These are phyloP conservation scores for Davidsoniella virescens DNA, from an alignment of 2,329 filamentous ascomycete genomes.

Conservation along the genomic window DNA sequence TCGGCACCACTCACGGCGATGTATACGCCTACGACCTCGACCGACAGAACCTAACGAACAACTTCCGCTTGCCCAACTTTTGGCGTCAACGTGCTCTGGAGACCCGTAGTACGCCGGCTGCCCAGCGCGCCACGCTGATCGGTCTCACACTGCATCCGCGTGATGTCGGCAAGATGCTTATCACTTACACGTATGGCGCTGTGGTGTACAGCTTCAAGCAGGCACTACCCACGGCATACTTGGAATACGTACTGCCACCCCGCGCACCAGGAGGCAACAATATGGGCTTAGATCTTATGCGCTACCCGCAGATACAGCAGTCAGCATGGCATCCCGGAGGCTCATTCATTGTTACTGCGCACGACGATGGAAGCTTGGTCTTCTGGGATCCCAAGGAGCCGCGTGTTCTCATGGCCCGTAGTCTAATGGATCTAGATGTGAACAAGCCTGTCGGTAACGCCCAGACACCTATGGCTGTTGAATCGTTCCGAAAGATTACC, in stretches of 20 bases:
- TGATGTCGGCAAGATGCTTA: slow-evolving; percentile 78
- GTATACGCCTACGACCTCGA: slow-evolving; percentile 89
- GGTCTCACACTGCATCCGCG: slow-evolving; percentile 74
- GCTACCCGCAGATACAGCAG: slow-evolving; percentile 62
- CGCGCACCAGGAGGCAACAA: slow-evolving; percentile 76
- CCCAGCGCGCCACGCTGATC: slow-evolving; percentile 37
- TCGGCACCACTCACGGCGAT: slow-evolving; percentile 71
- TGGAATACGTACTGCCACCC: slow-evolving; percentile 65
- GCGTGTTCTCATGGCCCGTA: slow-evolving; percentile 67
- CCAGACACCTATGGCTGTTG: slow-evolving; percentile 42
- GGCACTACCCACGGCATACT: slow-evolving; percentile 59
- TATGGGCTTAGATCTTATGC: slow-evolving; percentile 39
- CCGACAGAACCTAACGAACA: slow-evolving; percentile 49
- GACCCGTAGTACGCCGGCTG: slow-evolving; percentile 27
- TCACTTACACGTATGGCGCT: slow-evolving; percentile 80
- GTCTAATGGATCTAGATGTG: slow-evolving; percentile 56
- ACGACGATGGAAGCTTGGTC: slow-evolving; percentile 82
- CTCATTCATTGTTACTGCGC: slow-evolving; percentile 70
- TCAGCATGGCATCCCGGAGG: slow-evolving; percentile 91
- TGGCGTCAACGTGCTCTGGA: slow-evolving; percentile 62
- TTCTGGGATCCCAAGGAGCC: slow-evolving; percentile 92
- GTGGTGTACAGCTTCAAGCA: slow-evolving; percentile 93
- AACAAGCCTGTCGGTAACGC: slow-evolving; percentile 44
- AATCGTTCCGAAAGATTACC: slow-evolving; percentile 60
- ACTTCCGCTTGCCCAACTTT: slow-evolving; percentile 72